Evolutionary conservation across 176 grass and related monocot species (phyloP).

Genomic region (Areca catechu): DNA sequence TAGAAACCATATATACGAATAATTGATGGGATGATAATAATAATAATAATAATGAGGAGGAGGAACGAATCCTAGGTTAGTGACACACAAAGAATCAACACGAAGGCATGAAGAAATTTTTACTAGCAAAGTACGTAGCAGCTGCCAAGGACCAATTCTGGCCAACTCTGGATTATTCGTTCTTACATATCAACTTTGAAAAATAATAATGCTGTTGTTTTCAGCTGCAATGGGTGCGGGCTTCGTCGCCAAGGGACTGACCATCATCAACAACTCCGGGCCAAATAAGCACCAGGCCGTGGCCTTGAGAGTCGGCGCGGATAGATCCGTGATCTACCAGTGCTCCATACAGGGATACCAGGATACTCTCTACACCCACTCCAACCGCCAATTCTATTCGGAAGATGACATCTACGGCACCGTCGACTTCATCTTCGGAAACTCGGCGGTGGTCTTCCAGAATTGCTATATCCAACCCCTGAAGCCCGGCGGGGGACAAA

Average conservation of each 20-base stretch:
- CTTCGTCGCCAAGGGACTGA: constrained; percentile 64
- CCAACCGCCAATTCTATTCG: constrained; percentile 60
- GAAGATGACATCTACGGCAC: constrained; percentile 44
- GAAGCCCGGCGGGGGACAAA: constrained; percentile 8
- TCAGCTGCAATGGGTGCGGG: constrained; percentile 56
- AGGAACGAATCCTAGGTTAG: too few relatives aligned
- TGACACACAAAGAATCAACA: too few relatives aligned
- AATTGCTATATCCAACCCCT: constrained; percentile 40
- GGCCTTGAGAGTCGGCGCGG: constrained; percentile 42
- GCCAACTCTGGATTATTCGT: too few relatives aligned
- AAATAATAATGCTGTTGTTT: too few relatives aligned
- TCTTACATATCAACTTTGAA: too few relatives aligned
- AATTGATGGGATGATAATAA: too few relatives aligned
- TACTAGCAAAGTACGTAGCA: too few relatives aligned
- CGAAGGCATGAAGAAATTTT: too few relatives aligned
- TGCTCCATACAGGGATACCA: constrained; percentile 61
- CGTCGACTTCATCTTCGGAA: constrained; percentile 81
- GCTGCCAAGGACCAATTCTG: too few relatives aligned
- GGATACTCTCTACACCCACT: constrained; percentile 64
- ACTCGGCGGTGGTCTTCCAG: constrained; percentile 58
- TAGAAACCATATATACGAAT: too few relatives aligned
- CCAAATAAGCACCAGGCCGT: constrained; percentile 57
- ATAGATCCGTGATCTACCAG: constrained; percentile 59
- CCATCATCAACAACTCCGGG: constrained; percentile 56
- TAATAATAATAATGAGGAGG: too few relatives aligned